Conservation (phyloP, 2,329 filamentous ascomycete species). For the Hymenoscyphus repandus region DNA sequence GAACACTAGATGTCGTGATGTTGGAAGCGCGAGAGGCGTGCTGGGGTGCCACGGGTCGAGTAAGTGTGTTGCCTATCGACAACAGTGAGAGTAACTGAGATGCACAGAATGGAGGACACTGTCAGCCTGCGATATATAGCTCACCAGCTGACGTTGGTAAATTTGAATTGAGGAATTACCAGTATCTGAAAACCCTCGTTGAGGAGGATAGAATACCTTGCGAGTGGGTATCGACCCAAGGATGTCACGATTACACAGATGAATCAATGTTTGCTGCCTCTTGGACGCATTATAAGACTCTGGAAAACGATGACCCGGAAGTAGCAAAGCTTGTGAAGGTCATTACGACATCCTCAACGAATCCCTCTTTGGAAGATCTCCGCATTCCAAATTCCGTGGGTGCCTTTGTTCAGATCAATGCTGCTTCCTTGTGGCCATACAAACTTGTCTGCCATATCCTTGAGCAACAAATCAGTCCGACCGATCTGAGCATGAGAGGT, state of each 20-base stretch:
- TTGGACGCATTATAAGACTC: constrained; percentile 42
- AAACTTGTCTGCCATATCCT: constrained; percentile 73
- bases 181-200: constrained; percentile 53
- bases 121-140: constrained; percentile 65
- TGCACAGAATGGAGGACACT: constrained; percentile 64
- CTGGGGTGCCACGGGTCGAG: constrained; percentile 77
- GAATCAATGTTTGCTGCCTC: constrained; percentile 49
- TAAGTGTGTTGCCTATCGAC: constrained; percentile 39
- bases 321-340: constrained; percentile 42
- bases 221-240: constrained; percentile 60
- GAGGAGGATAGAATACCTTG: constrained; percentile 55
- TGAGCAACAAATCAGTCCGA: constrained; percentile 35
- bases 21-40: constrained; percentile 76
- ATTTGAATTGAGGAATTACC: constrained; percentile 69
- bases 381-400: constrained; percentile 53
- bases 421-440: constrained; percentile 75
- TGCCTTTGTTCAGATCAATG: constrained; percentile 58
- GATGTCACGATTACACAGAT: constrained; percentile 60
- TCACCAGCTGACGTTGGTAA: constrained; percentile 54
- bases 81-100: background rate
- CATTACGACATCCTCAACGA: constrained; percentile 28
- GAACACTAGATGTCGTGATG: constrained; percentile 54
- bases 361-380: constrained; percentile 42
- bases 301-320: constrained; percentile 49
- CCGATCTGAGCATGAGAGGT: constrained; percentile 5